Percentiles rank a stretch among this genome's conserved stretches.
Conservation (phyloP, 805 yeast genomes). For the Sungouiella thailandica region DNA sequence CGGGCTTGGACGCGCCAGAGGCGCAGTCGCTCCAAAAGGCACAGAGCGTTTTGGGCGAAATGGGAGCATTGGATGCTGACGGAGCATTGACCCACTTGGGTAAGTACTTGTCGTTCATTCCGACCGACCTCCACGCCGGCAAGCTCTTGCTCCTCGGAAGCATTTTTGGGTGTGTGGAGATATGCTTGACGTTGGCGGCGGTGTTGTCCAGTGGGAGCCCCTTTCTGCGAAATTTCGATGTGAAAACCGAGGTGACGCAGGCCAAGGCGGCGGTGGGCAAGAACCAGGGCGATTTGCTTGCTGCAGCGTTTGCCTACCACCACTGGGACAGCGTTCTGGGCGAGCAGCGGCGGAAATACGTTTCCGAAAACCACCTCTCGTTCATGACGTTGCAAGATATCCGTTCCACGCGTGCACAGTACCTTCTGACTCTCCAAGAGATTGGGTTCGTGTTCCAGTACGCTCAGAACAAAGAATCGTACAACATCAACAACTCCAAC, state of each 20-base stretch:
- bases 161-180: slow-evolving; percentile 75
- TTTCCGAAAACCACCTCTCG: slow-evolving; percentile 58
- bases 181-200: slow-evolving; percentile 77
- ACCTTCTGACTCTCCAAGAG: slow-evolving; percentile 64
- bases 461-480: slow-evolving; percentile 10
- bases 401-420: slow-evolving; percentile 64
- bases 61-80: slow-evolving; percentile 60
- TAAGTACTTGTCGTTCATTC: slow-evolving; percentile 69
- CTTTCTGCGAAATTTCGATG: slow-evolving; percentile 57
- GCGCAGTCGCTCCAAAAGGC: slow-evolving; percentile 48
- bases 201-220: slow-evolving; percentile 71
- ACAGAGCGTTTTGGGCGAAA: slow-evolving; percentile 47
- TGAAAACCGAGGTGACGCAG: slow-evolving; percentile 57
- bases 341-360: slow-evolving; percentile 32
- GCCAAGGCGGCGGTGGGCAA: slow-evolving; percentile 40
- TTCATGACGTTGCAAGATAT: slow-evolving; percentile 66
- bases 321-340: slow-evolving; percentile 37
- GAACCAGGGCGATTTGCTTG: slow-evolving; percentile 66
- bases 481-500: slow-evolving; percentile 52
- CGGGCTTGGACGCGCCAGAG: slow-evolving; percentile 82
- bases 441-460: slow-evolving; percentile 64
- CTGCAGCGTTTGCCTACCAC: slow-evolving; percentile 54
- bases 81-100: slow-evolving; percentile 70
- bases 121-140: slow-evolving; percentile 83
- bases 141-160: slow-evolving; percentile 76